A percentile compares a stretch with the other conserved stretches of the same genome.
phyloP scores from a whole-genome alignment of 768 basidiomycete genomes.

The Hericium rajendrae region DNA sequence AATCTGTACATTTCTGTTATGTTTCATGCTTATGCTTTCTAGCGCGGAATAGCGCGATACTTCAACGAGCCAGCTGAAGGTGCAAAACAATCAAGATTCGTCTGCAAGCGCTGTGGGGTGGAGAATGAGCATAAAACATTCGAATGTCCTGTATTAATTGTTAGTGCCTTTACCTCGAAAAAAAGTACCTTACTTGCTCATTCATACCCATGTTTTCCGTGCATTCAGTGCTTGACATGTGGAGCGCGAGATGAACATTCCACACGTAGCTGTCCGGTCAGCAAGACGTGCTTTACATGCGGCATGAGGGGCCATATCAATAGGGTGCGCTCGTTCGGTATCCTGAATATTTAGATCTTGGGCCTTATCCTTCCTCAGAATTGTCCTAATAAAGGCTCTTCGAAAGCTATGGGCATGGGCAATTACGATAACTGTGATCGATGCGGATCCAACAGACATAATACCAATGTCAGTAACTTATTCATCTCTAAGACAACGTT shows the following conservation, averaged over 20 bases:
- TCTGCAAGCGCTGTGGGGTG: conserved; percentile 73
- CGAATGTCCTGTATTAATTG: conserved; percentile 65
- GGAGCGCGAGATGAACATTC: conserved; percentile 73
- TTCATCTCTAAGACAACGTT: background rate
- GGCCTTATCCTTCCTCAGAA: conserved; percentile 28
- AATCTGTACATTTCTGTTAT: background rate
- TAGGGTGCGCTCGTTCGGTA: conserved; percentile 31
- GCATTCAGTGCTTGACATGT: conserved; percentile 63
- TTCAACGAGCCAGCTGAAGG: conserved; percentile 41
- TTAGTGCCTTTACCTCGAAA: conserved; percentile 26
- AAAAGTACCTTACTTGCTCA: background rate
- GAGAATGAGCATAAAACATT: conserved; percentile 61
- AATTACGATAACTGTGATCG: conserved; percentile 49
- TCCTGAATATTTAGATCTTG: background rate
- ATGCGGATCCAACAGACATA: conserved; percentile 58
- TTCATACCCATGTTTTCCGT: background rate
- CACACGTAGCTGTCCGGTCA: conserved; percentile 70
- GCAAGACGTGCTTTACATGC: conserved; percentile 71
- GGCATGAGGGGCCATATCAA: conserved; percentile 81
- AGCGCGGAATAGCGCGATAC: conserved; percentile 49
- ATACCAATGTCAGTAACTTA: conserved; percentile 42
- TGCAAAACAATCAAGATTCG: conserved; percentile 34
- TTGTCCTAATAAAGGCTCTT: conserved; percentile 55
- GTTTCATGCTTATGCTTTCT: conserved; percentile 1
- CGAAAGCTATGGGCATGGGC: conserved; percentile 18